phyloP scores from a whole-genome alignment of 2,329 filamentous ascomycete species.

The Penicillium digitatum region DNA sequence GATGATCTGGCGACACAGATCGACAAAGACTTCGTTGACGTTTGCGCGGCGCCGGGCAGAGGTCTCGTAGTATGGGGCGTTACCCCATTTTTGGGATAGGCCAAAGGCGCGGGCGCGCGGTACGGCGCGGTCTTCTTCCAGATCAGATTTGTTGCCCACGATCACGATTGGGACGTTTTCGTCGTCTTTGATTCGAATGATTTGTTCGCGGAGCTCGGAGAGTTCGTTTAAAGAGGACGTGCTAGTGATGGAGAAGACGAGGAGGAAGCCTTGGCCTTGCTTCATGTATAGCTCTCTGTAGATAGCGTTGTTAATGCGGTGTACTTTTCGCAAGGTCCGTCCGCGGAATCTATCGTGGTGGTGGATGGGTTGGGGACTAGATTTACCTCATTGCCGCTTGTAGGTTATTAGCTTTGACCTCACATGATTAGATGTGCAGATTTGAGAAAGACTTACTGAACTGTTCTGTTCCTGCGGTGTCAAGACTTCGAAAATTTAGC shows the following conservation, averaged over 20 bases:
- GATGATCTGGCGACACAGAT: conserved; percentile 79
- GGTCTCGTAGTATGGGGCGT: conserved; percentile 85
- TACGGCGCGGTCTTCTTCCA: conserved; percentile 79
- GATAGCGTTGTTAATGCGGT: conserved; percentile 22
- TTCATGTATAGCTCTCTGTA: conserved; percentile 83
- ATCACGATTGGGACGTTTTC: conserved; percentile 82
- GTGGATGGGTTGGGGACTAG: background rate
- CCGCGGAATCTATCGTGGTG: background rate
- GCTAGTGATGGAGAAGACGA: conserved; percentile 90
- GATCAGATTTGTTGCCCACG: conserved; percentile 85
- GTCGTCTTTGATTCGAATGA: conserved; percentile 86
- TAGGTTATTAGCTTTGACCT: conserved; percentile 16
- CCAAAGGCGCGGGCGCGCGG: conserved; percentile 75
- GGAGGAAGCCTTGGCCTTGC: conserved; percentile 82
- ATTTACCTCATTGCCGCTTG: conserved; percentile 56
- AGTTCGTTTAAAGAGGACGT: conserved; percentile 78
- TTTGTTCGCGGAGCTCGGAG: conserved; percentile 76
- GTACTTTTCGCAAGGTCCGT: background rate
- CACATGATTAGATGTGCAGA: background rate
- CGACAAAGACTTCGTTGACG: conserved; percentile 84
- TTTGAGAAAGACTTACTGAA: conserved; percentile 64
- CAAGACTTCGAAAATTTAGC: conserved; percentile 54
- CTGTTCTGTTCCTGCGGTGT: conserved; percentile 87
- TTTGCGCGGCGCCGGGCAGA: conserved; percentile 79
- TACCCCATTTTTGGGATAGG: conserved; percentile 80